Evolutionary conservation across 306 rosid species (phyloP), one percentile per base, ranked within the genome.

Genomic region (Rosa multiflora): DNA sequence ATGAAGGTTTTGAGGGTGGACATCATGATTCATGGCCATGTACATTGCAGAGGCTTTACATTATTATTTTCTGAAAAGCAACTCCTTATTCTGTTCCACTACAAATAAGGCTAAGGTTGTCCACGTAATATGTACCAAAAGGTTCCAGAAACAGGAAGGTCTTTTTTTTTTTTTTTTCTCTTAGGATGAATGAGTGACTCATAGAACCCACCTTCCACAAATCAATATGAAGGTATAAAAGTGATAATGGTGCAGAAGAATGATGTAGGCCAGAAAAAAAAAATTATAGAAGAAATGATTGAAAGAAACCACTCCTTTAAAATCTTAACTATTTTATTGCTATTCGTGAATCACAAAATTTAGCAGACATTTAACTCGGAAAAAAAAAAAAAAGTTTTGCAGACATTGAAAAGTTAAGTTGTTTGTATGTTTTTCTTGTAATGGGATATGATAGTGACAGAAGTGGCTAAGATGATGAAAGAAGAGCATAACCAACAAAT

Each of bases 11-110:
- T 40, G 40, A 72, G 52, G 66, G 44, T 17, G 72, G 80, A 58
- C 59, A 67, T 26, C 79, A 59, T 26, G 26, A 26, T 26, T 26
- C 26, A 26, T 53, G 76, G 43, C 12, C 61, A 51, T 67, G 69
- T 7, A 20, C 32, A 32, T 35, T 49, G 59, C 26, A 32, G 53
- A 20, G 15, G 40, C 42, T 39, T 72, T 46, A 23, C 56, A 48
- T 72, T 37, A 75, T 68, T 32, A 47, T 49, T 40, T 29, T 5
- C 62, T 10, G 51, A 55, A 76, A 76, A 71, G 75, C 21, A 76
- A 76, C 66, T 73, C 78, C 66, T 61, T 79, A 37, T 67, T 53
- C 67, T 51, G 26, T 59, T 61, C 80, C 83, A 84, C 80, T 61
- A 49, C 75, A 53, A 29, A 14, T 67, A 59, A 59, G 73, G 59